A percentile compares a stretch with the other conserved stretches of the same genome.
Evolutionary conservation across 306 rosid genomes (phyloP).

Genomic region (Neltuma alba): DNA sequence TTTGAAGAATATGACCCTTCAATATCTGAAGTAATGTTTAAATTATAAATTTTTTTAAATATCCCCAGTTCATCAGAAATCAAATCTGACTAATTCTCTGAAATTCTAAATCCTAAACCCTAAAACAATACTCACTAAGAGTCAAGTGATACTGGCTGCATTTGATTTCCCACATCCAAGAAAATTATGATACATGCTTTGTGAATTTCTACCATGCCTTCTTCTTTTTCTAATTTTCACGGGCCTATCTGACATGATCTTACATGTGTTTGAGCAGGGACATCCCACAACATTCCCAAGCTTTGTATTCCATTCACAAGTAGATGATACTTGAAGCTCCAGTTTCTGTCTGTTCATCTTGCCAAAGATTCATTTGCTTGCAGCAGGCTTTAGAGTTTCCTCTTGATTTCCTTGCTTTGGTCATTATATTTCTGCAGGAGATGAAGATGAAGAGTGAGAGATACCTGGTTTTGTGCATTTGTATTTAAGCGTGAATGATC

Average conservation of each 20-base stretch:
- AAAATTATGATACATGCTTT: background rate
- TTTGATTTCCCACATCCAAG: background rate
- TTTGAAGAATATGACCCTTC: conserved; percentile 95
- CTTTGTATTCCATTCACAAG: conserved; percentile 93
- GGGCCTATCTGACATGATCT: conserved; percentile 8
- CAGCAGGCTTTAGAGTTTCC: conserved; percentile 23
- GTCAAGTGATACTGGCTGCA: background rate
- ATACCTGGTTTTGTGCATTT: conserved; percentile 42
- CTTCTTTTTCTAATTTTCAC: background rate
- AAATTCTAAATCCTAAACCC: no score
- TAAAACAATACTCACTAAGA: background rate
- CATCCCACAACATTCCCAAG: conserved; percentile 94
- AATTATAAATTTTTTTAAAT: background rate
- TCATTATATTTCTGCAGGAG: conserved; percentile 11
- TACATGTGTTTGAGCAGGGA: conserved; percentile 60
- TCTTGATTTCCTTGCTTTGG: conserved; percentile 18
- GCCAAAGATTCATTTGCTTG: conserved; percentile 33
- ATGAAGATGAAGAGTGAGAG: background rate
- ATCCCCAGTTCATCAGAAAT: background rate
- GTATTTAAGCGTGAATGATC: conserved; percentile 23
- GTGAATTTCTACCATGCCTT: background rate
- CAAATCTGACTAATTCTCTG: no score
- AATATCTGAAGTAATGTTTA: conserved; percentile 83
- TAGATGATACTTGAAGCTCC: conserved; percentile 68
- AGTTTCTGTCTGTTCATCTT: background rate